Percentiles rank a stretch among this genome's conserved stretches.
Evolutionary conservation across 805 yeast genomes (phyloP).

Genomic region (Brettanomyces nanus): DNA sequence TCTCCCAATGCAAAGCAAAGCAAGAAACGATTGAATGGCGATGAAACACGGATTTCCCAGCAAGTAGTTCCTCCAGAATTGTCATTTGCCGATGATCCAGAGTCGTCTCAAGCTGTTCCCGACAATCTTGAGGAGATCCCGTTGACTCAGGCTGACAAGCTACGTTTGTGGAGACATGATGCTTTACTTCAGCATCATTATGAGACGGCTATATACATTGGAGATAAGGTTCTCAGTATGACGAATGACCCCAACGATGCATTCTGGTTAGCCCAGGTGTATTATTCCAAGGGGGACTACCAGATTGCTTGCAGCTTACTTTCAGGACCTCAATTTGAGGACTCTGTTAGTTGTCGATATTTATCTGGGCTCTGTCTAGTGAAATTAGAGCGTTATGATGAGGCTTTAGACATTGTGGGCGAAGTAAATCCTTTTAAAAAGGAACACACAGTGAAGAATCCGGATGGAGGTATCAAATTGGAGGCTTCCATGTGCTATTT

Average conservation of each 20-base stretch:
- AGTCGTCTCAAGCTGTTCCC: too few species aligned
- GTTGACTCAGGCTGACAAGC: conserved; percentile 71
- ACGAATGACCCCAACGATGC: conserved; percentile 90
- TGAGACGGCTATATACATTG: conserved; percentile 81
- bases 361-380: conserved; percentile 68
- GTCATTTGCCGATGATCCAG: too few species aligned
- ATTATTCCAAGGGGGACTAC: conserved; percentile 67
- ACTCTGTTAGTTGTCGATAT: conserved; percentile 70
- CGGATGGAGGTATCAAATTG: conserved; percentile 79
- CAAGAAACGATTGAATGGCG: too few species aligned
- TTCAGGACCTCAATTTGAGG: conserved; percentile 44
- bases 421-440: conserved; percentile 65
- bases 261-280: conserved; percentile 92
- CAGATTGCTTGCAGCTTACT: conserved; percentile 71
- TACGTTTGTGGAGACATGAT: conserved; percentile 89
- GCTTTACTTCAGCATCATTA: conserved; percentile 90
- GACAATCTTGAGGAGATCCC: conserved; percentile 28
- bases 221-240: conserved; percentile 79
- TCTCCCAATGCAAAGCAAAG: conserved; percentile 19
- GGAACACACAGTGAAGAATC: conserved; percentile 30
- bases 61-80: too few species aligned
- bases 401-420: conserved; percentile 79
- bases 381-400: conserved; percentile 74
- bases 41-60: too few species aligned
- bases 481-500: conserved; percentile 83